Percentiles rank a stretch among this genome's conserved stretches.
These are phyloP conservation scores for Solanum appendiculatum DNA, from an alignment of 257 asterid genomes.

Conservation along the genomic window DNA sequence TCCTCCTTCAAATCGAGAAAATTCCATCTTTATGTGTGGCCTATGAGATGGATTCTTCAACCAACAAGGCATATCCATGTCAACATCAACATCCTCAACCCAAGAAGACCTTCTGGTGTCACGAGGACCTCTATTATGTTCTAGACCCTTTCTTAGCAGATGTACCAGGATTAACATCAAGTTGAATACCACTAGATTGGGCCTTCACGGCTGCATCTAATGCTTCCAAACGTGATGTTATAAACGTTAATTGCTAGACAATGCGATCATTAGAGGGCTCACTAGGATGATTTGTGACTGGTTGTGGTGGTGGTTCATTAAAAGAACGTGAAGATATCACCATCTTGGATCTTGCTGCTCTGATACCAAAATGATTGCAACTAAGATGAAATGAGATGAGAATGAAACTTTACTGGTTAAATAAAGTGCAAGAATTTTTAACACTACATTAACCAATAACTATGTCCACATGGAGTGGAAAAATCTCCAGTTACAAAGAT, in stretches of 20 bases:
- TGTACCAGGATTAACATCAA: not conserved
- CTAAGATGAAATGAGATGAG: not conserved
- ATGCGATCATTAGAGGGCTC: not conserved
- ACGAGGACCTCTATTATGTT: not conserved
- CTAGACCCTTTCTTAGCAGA: not conserved
- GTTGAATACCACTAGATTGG: not conserved
- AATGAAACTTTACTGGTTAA: not conserved
- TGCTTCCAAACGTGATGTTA: not conserved
- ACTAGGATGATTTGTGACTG: not conserved
- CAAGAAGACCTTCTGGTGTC: not conserved
- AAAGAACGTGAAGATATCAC: not conserved
- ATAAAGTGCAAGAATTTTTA: not conserved
- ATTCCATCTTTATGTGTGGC: not conserved
- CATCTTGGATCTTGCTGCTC: not conserved
- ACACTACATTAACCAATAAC: not conserved
- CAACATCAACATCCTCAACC: not conserved
- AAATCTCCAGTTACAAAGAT: not conserved
- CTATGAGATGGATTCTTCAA: not conserved
- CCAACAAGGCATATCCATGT: not conserved
- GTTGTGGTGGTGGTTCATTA: not conserved
- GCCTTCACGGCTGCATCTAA: not conserved
- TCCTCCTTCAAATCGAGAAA: not conserved
- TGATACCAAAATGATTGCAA: not conserved
- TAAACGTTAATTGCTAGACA: not conserved
- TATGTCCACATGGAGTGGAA: not conserved